Evolutionary conservation across 257 asterid species (phyloP).

Genomic region (Solanum microdontum): DNA sequence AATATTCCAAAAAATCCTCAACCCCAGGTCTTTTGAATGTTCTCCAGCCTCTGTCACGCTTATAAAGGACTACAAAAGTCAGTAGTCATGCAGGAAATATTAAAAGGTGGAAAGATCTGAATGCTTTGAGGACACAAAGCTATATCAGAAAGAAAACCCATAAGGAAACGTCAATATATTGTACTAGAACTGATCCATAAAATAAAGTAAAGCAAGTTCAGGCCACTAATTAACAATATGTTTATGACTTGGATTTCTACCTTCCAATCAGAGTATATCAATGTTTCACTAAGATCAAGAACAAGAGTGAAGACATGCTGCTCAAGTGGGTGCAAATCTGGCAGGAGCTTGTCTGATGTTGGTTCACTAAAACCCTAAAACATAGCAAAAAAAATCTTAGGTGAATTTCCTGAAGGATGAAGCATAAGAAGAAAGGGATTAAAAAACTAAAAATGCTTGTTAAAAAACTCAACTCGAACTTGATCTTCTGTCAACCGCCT

Average conservation of each 20-base stretch:
- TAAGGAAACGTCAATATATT: neutral
- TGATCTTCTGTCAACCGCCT: constrained; percentile 77
- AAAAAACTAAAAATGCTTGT: neutral
- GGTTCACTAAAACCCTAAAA: constrained; percentile 80
- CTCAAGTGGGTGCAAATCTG: constrained; percentile 82
- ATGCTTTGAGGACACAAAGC: neutral
- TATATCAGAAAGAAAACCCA: neutral
- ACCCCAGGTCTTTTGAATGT: constrained; percentile 97
- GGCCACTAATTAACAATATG: neutral
- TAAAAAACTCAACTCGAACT: constrained; percentile 44
- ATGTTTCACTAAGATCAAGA: constrained; percentile 79
- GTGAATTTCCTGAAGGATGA: neutral
- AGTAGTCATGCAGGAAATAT: neutral
- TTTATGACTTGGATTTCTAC: constrained; percentile 15
- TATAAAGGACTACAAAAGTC: constrained; percentile 4
- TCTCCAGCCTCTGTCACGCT: constrained; percentile 98
- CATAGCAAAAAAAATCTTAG: neutral
- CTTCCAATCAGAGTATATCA: constrained; percentile 84
- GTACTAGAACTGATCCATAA: neutral
- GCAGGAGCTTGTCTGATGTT: constrained; percentile 80
- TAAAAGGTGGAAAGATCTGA: neutral
- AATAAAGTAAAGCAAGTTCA: neutral
- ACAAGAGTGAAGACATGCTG: constrained; percentile 80
- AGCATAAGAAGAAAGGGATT: neutral
- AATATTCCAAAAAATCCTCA: constrained; percentile 77